Base-by-base conservation (phyloP, 495 filamentous ascomycete species). In the Trichodelitschia bisporula region DNA sequence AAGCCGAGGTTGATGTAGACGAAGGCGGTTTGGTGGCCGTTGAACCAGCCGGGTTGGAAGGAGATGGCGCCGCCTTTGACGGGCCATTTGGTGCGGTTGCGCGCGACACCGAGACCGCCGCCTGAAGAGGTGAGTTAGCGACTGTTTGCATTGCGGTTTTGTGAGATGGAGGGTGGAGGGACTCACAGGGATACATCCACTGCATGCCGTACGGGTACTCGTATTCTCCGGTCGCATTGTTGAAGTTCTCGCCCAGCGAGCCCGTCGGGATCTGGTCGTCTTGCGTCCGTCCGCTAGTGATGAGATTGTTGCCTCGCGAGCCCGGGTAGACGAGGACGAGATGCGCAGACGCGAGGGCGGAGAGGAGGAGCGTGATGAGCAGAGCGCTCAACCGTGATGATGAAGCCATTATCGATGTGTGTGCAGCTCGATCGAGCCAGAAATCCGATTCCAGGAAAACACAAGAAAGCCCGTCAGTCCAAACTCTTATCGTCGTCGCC, bases 171-270 rank as follows among this genome's bases (percentile, higher is more conserved):
- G 19, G 15, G 13, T 14, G 3, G 19, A 17, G 19, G 11, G 30
- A 57, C 77, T 59, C 56, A 97, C 86, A 99, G 53, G 89, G 86
- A 60, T 93, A 99, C 50, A 73, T 70, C 84, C 86, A 95, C 56
- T 92, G 76, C 78, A 91, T 84, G 53, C 89, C 86, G 42, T 77
- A 91, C 2, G 82, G 83, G 44, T 64, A 89, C 4, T 52, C 44
- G 26, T 41, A 35, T 15, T 54, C 51, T 24, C 46, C 49, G 31
- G 58, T 61, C 12, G 28, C 29, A 42, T 49, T 40, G 28, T 45
- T 38, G 34, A 44, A 48, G n/a, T 57, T 59, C 0, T 55, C 47
- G 13, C 49, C 49, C 43, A 39, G 55, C 55, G 19, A 65, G 42
- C 25, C 63, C 54, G 32, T 56, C 33, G 9, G 53, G 19, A 27